Base-by-base conservation (phyloP, 2,329 filamentous ascomycete genomes). In the Colletotrichum sp. region DNA sequence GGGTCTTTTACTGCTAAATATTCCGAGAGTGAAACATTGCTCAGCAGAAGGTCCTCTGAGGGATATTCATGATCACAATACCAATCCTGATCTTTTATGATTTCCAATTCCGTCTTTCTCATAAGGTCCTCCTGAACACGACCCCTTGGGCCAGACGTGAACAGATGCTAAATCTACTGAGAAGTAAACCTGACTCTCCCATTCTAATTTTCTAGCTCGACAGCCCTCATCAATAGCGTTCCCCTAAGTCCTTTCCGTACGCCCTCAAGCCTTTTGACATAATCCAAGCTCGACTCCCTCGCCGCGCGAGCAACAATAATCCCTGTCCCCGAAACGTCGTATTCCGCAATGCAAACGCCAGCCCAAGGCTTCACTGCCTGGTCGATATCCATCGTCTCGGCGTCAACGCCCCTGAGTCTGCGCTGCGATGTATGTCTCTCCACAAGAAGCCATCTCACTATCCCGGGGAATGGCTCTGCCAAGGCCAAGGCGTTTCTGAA, bases 361-460 rank as follows among this genome's bases (percentile, higher is more conserved):
- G 66, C 55, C 71, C 71, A 64, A 1, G 39, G 71, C 49, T 16
- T 65, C 44, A 64, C n/a, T 7, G 5, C 32, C 5, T 6, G 26
- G 5, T 26, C 26, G 5, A 26, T 6, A n/a, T 8, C 13, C 12
- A 44, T 30, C 3, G 8, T 9, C 18, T 18, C 16, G 2, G 16
- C 4, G 30, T 16, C 24, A 28, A 49, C 8, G 9, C 2, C 36
- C 0, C 30, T 2, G 0, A 30, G 28, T 12, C 24, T 63, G 28
- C 57, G 16, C 9, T 55, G 71, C 4, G 66, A 69, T 5, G 21
- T 71, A 60, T 70, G 55, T 13, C 71, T 72, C 13, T 34, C 69
- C 34, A 79, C 76, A 12, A 79, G 76, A 9, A 80, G 59, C 78
- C 79, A 80, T 2, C 55, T 57, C 52, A 66, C 26, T 28, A 79